Evolutionary conservation across 1,284 basidiomycete genomes (phyloP).

Genomic region (Malassezia sp.): DNA sequence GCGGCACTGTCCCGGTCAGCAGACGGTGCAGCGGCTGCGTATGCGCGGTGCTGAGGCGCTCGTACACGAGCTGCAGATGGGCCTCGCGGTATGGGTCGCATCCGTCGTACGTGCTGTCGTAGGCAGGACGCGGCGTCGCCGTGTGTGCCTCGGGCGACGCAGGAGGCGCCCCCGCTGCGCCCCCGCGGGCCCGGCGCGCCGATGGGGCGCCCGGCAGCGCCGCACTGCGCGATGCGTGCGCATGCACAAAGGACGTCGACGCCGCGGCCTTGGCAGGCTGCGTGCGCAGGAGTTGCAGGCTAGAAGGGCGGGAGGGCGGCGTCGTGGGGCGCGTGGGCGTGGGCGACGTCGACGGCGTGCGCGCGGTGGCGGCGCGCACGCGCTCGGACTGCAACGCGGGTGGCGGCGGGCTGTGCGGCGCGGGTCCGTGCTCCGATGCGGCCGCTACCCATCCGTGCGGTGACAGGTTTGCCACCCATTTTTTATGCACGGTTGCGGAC

Average conservation of each 20-base stretch:
- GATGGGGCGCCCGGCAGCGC: neutral
- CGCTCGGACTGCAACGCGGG: too few relatives aligned
- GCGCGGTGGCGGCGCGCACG: too few relatives aligned
- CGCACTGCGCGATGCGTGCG: neutral
- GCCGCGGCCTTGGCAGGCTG: neutral
- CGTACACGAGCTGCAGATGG: slow-evolving; percentile 35
- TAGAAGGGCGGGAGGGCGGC: neutral
- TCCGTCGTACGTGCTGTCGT: slow-evolving; percentile 34
- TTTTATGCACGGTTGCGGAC: too few relatives aligned
- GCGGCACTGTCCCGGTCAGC: neutral
- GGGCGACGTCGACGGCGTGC: neutral
- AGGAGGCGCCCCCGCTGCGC: neutral
- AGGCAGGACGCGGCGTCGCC: neutral
- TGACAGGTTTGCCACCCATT: too few relatives aligned
- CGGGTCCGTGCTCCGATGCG: too few relatives aligned
- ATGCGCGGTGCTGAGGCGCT: slow-evolving; percentile 5
- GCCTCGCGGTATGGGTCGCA: slow-evolving; percentile 40
- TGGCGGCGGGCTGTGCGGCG: too few relatives aligned
- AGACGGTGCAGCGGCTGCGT: neutral
- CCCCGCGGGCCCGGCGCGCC: neutral
- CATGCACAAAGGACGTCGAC: slow-evolving; percentile 1
- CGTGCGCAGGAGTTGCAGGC: neutral
- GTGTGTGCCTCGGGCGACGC: too few relatives aligned
- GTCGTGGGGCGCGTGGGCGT: too few relatives aligned
- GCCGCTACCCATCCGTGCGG: too few relatives aligned